Conservation (phyloP, 805 yeast genomes). For the Ogataea pignaliae region DNA sequence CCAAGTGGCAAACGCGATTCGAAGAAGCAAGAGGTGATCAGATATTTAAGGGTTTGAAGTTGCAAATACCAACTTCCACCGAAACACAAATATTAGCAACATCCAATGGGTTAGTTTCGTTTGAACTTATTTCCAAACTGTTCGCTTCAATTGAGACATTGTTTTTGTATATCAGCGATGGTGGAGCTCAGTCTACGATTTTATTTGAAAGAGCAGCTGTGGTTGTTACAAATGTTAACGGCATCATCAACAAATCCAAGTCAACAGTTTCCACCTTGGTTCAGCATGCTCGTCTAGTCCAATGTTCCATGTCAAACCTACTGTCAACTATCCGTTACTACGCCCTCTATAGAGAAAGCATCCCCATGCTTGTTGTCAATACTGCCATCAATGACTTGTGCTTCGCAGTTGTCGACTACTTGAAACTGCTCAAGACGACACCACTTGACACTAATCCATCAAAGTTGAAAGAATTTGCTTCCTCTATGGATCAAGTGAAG, state of each 20-base stretch:
- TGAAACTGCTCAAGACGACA: slow-evolving; percentile 44
- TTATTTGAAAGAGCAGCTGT: slow-evolving; percentile 50
- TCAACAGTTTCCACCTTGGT: slow-evolving; percentile 20
- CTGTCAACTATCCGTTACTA: slow-evolving; percentile 75
- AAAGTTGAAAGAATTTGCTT: too few species aligned
- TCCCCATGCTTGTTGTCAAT: slow-evolving; percentile 70
- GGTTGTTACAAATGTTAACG: slow-evolving; percentile 42
- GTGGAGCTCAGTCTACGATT: slow-evolving; percentile 30
- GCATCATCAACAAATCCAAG: slow-evolving; percentile 31
- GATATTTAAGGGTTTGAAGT: slow-evolving; percentile 8
- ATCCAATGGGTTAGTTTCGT: slow-evolving; percentile 6
- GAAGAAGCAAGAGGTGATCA: slow-evolving; percentile 39
- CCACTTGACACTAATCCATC: too few species aligned
- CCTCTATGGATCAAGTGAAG: too few species aligned
- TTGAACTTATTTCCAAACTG: slow-evolving; percentile 38
- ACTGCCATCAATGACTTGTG: slow-evolving; percentile 73
- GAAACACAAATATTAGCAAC: slow-evolving; percentile 1
- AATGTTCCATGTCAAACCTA: slow-evolving; percentile 67
- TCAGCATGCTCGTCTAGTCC: slow-evolving; percentile 43
- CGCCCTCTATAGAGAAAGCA: slow-evolving; percentile 54
- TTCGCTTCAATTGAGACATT: slow-evolving; percentile 47
- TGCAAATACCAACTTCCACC: slow-evolving; percentile 1
- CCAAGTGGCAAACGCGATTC: slow-evolving; percentile 47
- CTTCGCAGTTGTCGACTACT: slow-evolving; percentile 58
- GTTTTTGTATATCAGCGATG: slow-evolving; percentile 25